Base-by-base conservation (phyloP, 345 rosid species). In the Eucalyptus pauciflora region DNA sequence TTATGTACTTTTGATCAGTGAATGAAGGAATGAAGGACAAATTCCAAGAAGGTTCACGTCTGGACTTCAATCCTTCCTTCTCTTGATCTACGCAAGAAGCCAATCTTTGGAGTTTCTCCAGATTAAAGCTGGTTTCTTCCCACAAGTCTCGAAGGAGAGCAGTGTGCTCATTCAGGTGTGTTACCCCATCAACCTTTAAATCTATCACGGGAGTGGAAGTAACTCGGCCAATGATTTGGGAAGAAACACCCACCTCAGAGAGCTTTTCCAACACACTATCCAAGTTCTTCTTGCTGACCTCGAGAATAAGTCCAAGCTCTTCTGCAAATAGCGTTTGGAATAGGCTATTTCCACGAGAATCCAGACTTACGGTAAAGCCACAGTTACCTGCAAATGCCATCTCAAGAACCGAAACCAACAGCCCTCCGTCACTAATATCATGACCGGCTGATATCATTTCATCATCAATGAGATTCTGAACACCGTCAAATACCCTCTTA, bases 361-460 rank as follows among this genome's bases (percentile, higher is more conserved):
- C 87, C 90, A 97, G 92, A 91, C 93, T 89, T 88, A 97, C 89
- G 64, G 31, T 86, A 79, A 97, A 90, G 64, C 99, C 99, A 92
- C 89, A 93, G 89, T 97, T 95, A 89, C 99, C 99, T 89, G 97
- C 98, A 93, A 96, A 96, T 69, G 99, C 96, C 99, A 97, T 97
- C 92, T 97, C 99, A 87, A 97, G 86, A 86, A 94, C 95, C 29
- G 96, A 92, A 45, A 95, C 94, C 80, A 96, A 81, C n/a, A 96
- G 91, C 88, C 99, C 99, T 81, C 99, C 99, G 91, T 97, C 99
- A 81, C 99, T 96, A 58, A 97, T 95, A 91, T 97, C 99, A 64
- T 97, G 99, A 86, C 99, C 99, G 5, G 99, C 96, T 54, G 96
- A 96, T 89, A 96, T 93, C 89, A 96, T 90, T 56, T 93, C 93